Percentiles rank a stretch among this genome's conserved stretches.
Evolutionary conservation across 371 early-diverging fungal species (phyloP).

Genomic region (Funneliformis caledonium): DNA sequence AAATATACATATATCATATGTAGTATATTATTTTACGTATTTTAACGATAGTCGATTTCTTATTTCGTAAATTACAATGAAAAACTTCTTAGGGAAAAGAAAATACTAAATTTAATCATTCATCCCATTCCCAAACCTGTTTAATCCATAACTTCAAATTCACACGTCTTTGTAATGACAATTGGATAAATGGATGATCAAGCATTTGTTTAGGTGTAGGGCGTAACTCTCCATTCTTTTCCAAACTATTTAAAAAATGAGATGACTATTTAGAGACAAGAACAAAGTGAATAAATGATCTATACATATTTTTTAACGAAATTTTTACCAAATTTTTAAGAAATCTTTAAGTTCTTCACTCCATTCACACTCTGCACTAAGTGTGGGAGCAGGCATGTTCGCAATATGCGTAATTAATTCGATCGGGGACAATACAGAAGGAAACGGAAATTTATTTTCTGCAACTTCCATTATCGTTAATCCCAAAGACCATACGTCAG

Average conservation of each 20-base stretch:
- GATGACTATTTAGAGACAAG: conserved; percentile 45
- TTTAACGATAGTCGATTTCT: no score
- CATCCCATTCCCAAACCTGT: conserved; percentile 61
- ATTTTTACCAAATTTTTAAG: conserved; percentile 70
- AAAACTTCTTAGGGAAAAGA: background rate
- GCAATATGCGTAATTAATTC: conserved; percentile 93
- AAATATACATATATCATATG: no score
- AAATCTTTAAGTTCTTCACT: conserved; percentile 79
- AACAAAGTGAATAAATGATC: conserved; percentile 43
- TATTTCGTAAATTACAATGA: background rate
- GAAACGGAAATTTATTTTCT: conserved; percentile 87
- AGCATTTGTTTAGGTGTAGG: conserved; percentile 81
- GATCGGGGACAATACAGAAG: conserved; percentile 79
- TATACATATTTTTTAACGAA: conserved; percentile 46
- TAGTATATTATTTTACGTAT: no score
- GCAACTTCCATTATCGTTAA: conserved; percentile 93
- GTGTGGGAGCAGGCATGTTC: conserved; percentile 81
- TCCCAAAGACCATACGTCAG: conserved; percentile 96
- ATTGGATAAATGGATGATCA: conserved; percentile 63
- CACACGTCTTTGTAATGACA: conserved; percentile 41
- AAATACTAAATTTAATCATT: conserved; percentile 8
- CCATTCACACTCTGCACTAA: conserved; percentile 71
- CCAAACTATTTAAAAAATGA: conserved; percentile 58
- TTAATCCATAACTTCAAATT: conserved; percentile 51
- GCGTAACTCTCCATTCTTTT: conserved; percentile 76